Conservation (phyloP, 2,329 filamentous ascomycete species). For the Epichloe sylvatica region DNA sequence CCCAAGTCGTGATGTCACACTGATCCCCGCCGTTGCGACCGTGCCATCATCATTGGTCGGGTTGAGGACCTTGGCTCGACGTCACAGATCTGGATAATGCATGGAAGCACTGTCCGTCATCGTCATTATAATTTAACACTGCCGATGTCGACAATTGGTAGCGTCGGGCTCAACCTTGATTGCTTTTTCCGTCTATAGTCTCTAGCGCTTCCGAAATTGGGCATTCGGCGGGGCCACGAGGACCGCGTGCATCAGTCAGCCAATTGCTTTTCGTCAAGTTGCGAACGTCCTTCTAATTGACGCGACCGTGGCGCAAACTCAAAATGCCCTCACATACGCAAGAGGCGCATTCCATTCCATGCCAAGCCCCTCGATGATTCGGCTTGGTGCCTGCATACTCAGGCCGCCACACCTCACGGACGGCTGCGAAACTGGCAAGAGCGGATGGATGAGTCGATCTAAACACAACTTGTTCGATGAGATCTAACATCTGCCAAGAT, state of each 20-base stretch:
- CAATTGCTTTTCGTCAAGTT: background rate
- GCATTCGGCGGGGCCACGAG: background rate
- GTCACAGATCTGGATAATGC: background rate
- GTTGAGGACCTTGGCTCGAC: background rate
- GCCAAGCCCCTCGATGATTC: background rate
- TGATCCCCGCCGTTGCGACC: constrained; percentile 1
- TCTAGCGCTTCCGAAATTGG: background rate
- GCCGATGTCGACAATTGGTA: no score
- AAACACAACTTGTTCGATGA: no score
- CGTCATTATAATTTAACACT: no score
- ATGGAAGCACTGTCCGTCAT: no score
- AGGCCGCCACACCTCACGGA: no score
- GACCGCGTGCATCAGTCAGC: background rate
- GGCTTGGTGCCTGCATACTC: background rate
- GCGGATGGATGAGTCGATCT: no score
- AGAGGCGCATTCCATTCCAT: background rate
- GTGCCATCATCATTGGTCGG: background rate
- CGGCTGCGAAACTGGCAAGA: no score
- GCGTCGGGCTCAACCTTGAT: no score
- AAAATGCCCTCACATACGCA: background rate
- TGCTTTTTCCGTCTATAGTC: no score
- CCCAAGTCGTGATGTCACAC: constrained; percentile 3
- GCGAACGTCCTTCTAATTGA: no score
- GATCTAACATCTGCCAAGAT: no score
- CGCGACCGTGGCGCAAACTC: background rate